Percentiles rank a stretch among this genome's conserved stretches.
These are phyloP conservation scores for Colletotrichum neosansevieriae DNA, from an alignment of 2,329 filamentous ascomycete species.

Conservation along the genomic window DNA sequence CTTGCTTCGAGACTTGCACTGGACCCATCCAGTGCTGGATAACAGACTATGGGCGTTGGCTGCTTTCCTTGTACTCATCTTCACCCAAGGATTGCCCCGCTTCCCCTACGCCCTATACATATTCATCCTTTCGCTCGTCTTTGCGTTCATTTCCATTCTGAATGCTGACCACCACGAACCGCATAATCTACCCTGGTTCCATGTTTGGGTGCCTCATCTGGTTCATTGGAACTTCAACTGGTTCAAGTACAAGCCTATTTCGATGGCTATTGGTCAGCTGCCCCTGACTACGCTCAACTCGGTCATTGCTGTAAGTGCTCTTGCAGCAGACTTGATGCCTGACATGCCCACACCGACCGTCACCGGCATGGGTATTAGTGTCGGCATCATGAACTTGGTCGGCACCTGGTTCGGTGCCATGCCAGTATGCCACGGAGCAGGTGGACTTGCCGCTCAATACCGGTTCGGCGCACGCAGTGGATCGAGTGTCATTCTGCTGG, in stretches of 20 bases:
- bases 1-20: constrained; percentile 76
- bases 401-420: constrained; percentile 94
- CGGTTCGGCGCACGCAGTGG: constrained; percentile 92
- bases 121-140: constrained; percentile 75
- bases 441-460: constrained; percentile 90
- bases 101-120: constrained; percentile 84
- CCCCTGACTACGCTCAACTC: constrained; percentile 94
- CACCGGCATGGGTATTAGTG: constrained; percentile 83
- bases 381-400: constrained; percentile 84
- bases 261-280: constrained; percentile 84
- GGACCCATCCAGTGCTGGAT: constrained; percentile 77
- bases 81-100: constrained; percentile 72
- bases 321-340: constrained; percentile 83
- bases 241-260: constrained; percentile 51
- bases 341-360: constrained; percentile 75
- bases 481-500: constrained; percentile 83
- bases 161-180: constrained; percentile 42
- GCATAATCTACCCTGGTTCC: constrained; percentile 61
- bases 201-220: constrained; percentile 70
- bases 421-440: constrained; percentile 94
- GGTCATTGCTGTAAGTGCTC: constrained; percentile 85
- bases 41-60: constrained; percentile 83
- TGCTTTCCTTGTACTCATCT: constrained; percentile 78
- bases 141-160: constrained; percentile 65
- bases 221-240: constrained; percentile 58